Evolutionary conservation across 805 yeast genomes (phyloP).

Genomic region (Kodamaea kakaduensis): DNA sequence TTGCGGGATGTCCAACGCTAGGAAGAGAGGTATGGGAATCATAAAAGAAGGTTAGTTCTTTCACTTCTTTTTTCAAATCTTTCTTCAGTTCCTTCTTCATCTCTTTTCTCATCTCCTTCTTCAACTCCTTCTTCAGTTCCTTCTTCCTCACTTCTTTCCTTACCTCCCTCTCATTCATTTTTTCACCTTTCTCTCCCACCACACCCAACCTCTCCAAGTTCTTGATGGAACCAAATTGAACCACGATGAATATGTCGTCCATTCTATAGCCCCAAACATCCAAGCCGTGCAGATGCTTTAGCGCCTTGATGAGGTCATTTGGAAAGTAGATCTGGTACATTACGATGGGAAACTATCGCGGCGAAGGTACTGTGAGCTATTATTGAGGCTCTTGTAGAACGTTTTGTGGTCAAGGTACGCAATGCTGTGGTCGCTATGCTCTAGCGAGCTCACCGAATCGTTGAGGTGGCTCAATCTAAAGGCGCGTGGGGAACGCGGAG

Average conservation of each 20-base stretch:
- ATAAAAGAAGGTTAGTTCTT: too few relatives aligned
- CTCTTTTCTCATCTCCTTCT: not conserved
- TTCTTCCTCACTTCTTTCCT: too few relatives aligned
- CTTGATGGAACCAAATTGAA: constrained; percentile 1
- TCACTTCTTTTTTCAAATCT: not conserved
- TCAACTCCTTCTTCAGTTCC: too few relatives aligned
- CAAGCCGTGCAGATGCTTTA: not conserved
- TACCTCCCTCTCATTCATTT: too few relatives aligned
- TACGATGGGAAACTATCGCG: constrained; percentile 34
- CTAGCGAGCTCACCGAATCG: constrained; percentile 2
- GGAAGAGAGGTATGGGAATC: too few relatives aligned
- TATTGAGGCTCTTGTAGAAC: constrained; percentile 31
- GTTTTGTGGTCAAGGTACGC: constrained; percentile 13
- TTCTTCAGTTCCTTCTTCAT: not conserved
- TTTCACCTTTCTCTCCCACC: too few relatives aligned
- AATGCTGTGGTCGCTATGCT: constrained; percentile 1
- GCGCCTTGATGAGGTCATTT: constrained; percentile 18
- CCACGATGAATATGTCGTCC: constrained; percentile 15
- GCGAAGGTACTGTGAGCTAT: constrained; percentile 40
- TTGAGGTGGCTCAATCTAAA: not conserved
- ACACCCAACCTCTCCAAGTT: constrained; percentile 2
- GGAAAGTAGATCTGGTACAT: constrained; percentile 33
- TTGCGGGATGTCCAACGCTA: too few relatives aligned
- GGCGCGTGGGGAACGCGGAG: not conserved
- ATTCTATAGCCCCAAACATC: constrained; percentile 25